Evolutionary conservation across 768 basidiomycete genomes (phyloP).

Genomic region (Kwoniella sp.): DNA sequence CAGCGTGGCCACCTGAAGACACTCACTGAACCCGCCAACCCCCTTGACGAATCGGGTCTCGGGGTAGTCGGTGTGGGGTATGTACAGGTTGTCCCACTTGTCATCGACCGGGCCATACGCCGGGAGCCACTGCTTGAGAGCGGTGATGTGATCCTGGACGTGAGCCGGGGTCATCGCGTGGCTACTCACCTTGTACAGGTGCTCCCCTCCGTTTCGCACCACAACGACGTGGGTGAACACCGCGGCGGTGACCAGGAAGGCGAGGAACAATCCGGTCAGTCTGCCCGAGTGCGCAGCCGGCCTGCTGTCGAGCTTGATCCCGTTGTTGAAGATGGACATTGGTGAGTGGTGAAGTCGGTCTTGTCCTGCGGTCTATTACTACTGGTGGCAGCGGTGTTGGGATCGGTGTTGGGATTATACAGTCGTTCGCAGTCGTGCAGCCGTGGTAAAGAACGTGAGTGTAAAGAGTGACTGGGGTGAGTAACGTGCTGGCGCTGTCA

Average conservation of each 20-base stretch:
- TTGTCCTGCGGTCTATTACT: neutral
- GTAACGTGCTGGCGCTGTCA: neutral
- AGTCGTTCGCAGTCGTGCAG: neutral
- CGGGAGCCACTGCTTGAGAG: neutral
- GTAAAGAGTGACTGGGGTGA: slow-evolving; percentile 9
- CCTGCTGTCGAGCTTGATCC: neutral
- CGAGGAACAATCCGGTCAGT: neutral
- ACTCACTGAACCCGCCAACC: slow-evolving; percentile 19
- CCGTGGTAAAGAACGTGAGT: neutral
- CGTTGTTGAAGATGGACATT: neutral
- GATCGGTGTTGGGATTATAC: neutral
- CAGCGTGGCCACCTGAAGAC: neutral
- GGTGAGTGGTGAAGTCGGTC: neutral
- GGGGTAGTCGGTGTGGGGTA: slow-evolving; percentile 5
- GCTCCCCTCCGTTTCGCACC: neutral
- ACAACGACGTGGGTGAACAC: neutral
- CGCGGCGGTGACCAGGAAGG: neutral
- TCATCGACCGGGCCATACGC: neutral
- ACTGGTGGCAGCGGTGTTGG: neutral
- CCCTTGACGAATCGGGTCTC: slow-evolving; percentile 13
- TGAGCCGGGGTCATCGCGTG: neutral
- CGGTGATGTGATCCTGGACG: neutral
- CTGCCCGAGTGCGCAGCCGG: neutral
- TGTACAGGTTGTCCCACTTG: slow-evolving; percentile 8
- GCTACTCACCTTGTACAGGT: neutral